These are phyloP conservation scores for Raffaelea ambrosiae DNA, from an alignment of 2,329 filamentous ascomycete genomes.

Conservation along the genomic window DNA sequence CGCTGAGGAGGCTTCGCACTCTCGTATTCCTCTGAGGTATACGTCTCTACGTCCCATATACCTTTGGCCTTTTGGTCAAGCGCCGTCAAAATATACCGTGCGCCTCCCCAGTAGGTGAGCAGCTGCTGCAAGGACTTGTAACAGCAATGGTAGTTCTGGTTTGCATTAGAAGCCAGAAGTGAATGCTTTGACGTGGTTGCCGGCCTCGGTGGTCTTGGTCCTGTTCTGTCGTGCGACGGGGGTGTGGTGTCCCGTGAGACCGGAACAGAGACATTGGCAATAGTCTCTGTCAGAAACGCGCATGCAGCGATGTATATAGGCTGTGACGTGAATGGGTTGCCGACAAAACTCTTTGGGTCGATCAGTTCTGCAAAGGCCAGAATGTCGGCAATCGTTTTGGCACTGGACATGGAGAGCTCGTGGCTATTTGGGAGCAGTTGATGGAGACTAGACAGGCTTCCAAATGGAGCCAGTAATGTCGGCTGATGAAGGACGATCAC, in stretches of 20 bases:
- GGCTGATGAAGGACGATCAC: slow-evolving; percentile 82
- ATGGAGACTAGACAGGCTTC: slow-evolving; percentile 47
- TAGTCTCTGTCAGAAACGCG: slow-evolving; percentile 78
- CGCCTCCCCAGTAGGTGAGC: slow-evolving; percentile 79
- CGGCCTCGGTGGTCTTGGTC: slow-evolving; percentile 10
- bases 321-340: slow-evolving; percentile 83
- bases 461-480: slow-evolving; percentile 70
- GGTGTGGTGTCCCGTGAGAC: slow-evolving; percentile 53
- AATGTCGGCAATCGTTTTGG: slow-evolving; percentile 87
- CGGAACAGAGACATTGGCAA: slow-evolving; percentile 58
- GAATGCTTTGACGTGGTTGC: slow-evolving; percentile 53
- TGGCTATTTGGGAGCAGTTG: slow-evolving; percentile 73
- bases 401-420: slow-evolving; percentile 77
- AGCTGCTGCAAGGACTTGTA: slow-evolving; percentile 75
- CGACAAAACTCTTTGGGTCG: slow-evolving; percentile 76
- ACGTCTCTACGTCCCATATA: slow-evolving; percentile 67
- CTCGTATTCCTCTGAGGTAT: slow-evolving; percentile 67
- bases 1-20: slow-evolving; percentile 48
- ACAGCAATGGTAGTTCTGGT: slow-evolving; percentile 79
- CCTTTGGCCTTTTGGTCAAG: slow-evolving; percentile 83
- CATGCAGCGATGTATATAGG: slow-evolving; percentile 89
- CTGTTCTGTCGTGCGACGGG: slow-evolving; percentile 16
- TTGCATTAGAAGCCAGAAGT: slow-evolving; percentile 70
- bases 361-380: slow-evolving; percentile 78
- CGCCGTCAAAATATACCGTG: slow-evolving; percentile 78